Conservation (phyloP, 2,329 filamentous ascomycete genomes). For the Fusarium sp. region DNA sequence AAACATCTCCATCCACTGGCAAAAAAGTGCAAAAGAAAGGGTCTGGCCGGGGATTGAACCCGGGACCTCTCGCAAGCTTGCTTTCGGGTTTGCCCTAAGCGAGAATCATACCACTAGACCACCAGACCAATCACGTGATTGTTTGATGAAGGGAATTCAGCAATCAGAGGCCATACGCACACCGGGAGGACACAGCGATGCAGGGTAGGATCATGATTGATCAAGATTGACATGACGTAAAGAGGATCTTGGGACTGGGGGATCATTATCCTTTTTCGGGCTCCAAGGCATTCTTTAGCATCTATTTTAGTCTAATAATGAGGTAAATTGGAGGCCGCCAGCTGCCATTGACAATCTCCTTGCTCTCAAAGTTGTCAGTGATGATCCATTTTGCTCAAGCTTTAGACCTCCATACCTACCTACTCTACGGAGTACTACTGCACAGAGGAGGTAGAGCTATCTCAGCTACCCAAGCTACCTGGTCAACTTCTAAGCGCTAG, state of each 20-base stretch:
- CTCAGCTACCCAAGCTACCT: background rate
- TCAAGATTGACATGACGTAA: background rate
- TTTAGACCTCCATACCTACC: too few relatives aligned
- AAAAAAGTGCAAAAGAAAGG: slow-evolving; percentile 47
- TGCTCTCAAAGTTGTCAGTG: background rate
- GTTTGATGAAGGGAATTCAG: background rate
- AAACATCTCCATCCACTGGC: background rate
- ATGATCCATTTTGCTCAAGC: too few relatives aligned
- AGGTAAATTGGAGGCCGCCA: background rate
- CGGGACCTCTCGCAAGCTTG: slow-evolving; percentile 58
- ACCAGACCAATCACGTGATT: slow-evolving; percentile 55
- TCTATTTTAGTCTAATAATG: background rate
- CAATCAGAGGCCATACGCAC: background rate
- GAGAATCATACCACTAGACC: slow-evolving; percentile 79
- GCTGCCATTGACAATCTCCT: background rate
- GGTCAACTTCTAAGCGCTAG: background rate
- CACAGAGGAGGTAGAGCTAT: too few relatives aligned
- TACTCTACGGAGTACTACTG: too few relatives aligned
- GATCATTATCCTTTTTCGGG: background rate
- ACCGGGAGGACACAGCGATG: background rate
- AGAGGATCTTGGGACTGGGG: background rate
- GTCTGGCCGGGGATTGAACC: slow-evolving; percentile 61
- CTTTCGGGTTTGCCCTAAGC: slow-evolving; percentile 68
- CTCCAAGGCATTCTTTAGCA: background rate
- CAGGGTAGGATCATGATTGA: background rate